Conservation (phyloP, 2,329 filamentous ascomycete species). For the Fusarium fujikuroi region DNA sequence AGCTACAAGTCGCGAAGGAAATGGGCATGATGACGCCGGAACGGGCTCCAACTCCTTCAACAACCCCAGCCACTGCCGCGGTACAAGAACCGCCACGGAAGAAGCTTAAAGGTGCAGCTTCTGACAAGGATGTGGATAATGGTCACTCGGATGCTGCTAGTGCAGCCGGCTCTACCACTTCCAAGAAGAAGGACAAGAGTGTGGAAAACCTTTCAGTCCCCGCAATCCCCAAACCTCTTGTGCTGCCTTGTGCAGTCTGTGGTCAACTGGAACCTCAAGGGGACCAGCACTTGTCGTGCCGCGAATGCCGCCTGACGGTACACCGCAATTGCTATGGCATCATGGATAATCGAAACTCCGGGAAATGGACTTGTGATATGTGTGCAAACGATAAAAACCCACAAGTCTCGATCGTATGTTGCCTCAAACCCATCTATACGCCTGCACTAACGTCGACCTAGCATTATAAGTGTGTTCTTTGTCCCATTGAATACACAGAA, state of each 20-base stretch:
- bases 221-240: conserved; percentile 80
- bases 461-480: conserved; percentile 93
- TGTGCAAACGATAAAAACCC: conserved; percentile 94
- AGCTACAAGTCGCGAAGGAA: conserved; percentile 74
- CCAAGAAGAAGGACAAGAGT: conserved; percentile 71
- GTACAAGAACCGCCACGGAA: conserved; percentile 69
- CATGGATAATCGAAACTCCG: conserved; percentile 71
- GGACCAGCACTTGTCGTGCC: conserved; percentile 80
- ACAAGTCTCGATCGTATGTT: conserved; percentile 85
- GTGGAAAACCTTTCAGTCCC: conserved; percentile 70
- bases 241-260: conserved; percentile 88
- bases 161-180: conserved; percentile 50
- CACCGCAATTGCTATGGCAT: conserved; percentile 96
- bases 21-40: conserved; percentile 58
- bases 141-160: conserved; percentile 58
- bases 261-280: conserved; percentile 75
- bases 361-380: conserved; percentile 96
- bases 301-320: conserved; percentile 89
- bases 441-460: conserved; percentile 51
- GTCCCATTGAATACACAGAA: conserved; percentile 82
- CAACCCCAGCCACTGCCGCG: conserved; percentile 38
- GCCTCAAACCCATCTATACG: conserved; percentile 8
- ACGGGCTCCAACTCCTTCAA: conserved; percentile 53
- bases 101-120: conserved; percentile 67
- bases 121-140: conserved; percentile 63